These are phyloP conservation scores for Onygenales sp. DNA, from an alignment of 2,329 filamentous ascomycete species.

Conservation along the genomic window DNA sequence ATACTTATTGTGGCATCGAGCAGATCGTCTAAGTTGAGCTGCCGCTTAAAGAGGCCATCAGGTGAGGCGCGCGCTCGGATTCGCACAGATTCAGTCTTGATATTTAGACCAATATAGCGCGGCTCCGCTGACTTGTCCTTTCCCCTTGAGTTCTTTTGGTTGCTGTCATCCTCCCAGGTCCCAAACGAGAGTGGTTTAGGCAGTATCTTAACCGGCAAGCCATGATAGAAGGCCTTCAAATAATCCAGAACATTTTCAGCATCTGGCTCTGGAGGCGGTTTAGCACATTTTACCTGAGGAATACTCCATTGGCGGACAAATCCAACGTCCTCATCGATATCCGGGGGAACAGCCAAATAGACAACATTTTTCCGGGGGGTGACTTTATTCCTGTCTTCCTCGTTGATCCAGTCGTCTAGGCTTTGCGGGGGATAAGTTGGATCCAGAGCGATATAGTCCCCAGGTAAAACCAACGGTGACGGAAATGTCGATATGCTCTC, in stretches of 20 bases:
- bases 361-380: conserved; percentile 39
- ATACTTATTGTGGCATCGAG: conserved; percentile 47
- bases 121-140: conserved; percentile 5
- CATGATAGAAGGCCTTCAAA: conserved; percentile 45
- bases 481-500: conserved; percentile 38
- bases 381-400: conserved; percentile 41
- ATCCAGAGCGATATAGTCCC: conserved; percentile 49
- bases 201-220: conserved; percentile 41
- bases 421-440: conserved; percentile 44
- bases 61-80: conserved; percentile 43
- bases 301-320: conserved; percentile 38
- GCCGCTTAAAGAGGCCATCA: conserved; percentile 35
- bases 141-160: conserved; percentile 2
- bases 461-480: conserved; percentile 49
- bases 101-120: conserved; percentile 39
- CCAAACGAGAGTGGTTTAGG: conserved; percentile 36
- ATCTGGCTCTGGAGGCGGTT: conserved; percentile 9
- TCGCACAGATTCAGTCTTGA: conserved; percentile 31
- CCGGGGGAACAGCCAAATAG: conserved; percentile 45
- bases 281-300: conserved; percentile 13
- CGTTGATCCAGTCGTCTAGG: conserved; percentile 41
- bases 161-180: conserved; percentile 34
- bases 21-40: conserved; percentile 51
- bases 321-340: conserved; percentile 24
- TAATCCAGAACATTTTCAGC: conserved; percentile 32